These are phyloP conservation scores for Multifurca ochricompacta DNA, from an alignment of 768 basidiomycete genomes.

Conservation along the genomic window DNA sequence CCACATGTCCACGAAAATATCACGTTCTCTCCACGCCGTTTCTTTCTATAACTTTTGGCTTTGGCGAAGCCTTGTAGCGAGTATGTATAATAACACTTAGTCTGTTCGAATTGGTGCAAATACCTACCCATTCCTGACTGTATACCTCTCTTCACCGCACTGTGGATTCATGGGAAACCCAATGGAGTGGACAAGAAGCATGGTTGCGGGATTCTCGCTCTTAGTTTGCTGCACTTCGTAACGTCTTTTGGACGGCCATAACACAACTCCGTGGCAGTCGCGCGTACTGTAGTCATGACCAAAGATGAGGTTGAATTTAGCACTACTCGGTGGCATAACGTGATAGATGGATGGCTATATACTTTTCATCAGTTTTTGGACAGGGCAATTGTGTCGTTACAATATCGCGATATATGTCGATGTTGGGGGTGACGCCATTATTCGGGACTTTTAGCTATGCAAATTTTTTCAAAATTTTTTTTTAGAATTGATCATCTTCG, in stretches of 20 bases:
- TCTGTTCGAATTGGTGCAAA: not conserved
- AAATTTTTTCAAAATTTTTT: no score
- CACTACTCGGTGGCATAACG: not conserved
- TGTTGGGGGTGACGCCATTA: no score
- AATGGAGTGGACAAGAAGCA: conserved; percentile 4
- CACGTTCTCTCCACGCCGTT: conserved; percentile 4
- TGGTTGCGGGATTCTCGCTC: not conserved
- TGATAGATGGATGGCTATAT: no score
- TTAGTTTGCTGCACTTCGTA: not conserved
- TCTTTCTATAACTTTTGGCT: conserved; percentile 1
- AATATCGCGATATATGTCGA: not conserved
- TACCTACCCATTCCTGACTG: not conserved
- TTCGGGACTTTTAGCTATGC: no score
- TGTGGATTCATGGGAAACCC: not conserved
- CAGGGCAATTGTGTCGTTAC: not conserved
- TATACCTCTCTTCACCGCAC: not conserved
- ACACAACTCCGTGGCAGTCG: not conserved
- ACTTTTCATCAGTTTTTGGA: not conserved
- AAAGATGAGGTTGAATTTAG: not conserved
- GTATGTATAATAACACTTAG: conserved; percentile 10
- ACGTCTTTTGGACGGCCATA: not conserved
- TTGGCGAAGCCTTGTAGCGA: conserved; percentile 15
- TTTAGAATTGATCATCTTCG: no score
- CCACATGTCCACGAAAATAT: conserved; percentile 1
- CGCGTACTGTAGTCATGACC: not conserved